Evolutionary conservation across 179 eudicot genomes (phyloP).

Genomic region (Drosera spatulata): DNA sequence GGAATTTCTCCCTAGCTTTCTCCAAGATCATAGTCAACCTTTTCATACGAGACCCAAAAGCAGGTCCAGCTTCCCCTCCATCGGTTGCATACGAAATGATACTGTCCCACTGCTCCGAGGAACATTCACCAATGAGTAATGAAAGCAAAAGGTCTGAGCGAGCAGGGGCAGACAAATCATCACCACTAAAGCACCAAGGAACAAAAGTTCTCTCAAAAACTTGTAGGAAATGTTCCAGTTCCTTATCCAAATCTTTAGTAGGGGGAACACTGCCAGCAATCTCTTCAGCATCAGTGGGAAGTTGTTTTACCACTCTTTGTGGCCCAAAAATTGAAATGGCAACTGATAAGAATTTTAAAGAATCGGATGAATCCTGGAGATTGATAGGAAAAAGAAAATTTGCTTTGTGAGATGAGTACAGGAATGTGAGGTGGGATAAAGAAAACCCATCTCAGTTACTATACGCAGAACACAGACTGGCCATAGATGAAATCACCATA

Average conservation of each 20-base stretch:
- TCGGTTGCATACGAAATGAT: conserved; percentile 45
- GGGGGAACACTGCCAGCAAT: conserved; percentile 12
- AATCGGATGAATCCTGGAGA: conserved; percentile 65
- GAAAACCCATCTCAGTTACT: not conserved
- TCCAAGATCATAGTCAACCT: conserved; percentile 54
- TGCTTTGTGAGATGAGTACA: conserved; percentile 5
- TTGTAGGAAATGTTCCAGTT: conserved; percentile 38
- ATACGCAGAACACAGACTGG: not conserved
- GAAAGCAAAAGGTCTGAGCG: conserved; percentile 74
- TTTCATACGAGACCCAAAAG: conserved; percentile 15
- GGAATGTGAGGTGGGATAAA: not conserved
- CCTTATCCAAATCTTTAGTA: conserved; percentile 16
- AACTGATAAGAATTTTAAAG: conserved; percentile 41
- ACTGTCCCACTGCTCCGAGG: conserved; percentile 61
- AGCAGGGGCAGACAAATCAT: conserved; percentile 35
- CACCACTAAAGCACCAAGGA: conserved; percentile 65
- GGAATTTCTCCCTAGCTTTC: conserved; percentile 40
- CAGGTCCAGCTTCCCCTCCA: conserved; percentile 16
- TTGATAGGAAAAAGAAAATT: conserved; percentile 7
- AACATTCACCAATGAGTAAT: conserved; percentile 57
- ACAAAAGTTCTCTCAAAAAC: conserved; percentile 55
- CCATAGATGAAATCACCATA: no score
- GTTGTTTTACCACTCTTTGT: conserved; percentile 31
- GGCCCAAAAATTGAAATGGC: conserved; percentile 68
- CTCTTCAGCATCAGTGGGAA: conserved; percentile 19